These are phyloP conservation scores for Tulasnella sp. DNA, from an alignment of 768 basidiomycete species.

Conservation along the genomic window DNA sequence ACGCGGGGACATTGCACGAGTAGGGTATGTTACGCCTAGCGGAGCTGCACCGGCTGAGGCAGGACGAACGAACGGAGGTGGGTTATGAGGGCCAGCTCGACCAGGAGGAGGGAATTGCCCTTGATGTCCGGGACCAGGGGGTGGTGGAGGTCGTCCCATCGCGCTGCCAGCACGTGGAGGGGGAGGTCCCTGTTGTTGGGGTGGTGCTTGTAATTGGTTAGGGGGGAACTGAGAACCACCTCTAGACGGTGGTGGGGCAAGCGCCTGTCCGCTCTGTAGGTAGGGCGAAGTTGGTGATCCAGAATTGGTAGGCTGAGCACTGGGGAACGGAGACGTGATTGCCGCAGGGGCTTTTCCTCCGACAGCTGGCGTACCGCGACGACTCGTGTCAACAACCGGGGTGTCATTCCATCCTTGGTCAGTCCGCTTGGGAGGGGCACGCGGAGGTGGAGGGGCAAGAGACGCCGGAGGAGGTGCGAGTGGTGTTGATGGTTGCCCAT, in stretches of 20 bases:
- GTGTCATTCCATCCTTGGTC: constrained; percentile 91
- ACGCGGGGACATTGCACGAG: constrained; percentile 12
- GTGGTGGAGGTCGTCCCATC: constrained; percentile 28
- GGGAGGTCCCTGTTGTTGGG: constrained; percentile 21
- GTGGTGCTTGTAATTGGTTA: constrained; percentile 20
- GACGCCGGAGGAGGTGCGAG: constrained; percentile 29
- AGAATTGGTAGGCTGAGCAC: constrained; percentile 30
- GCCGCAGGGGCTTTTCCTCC: constrained; percentile 44
- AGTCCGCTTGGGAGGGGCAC: constrained; percentile 37
- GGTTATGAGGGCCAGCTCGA: constrained; percentile 12
- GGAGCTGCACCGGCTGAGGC: neutral
- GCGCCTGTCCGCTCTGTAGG: constrained; percentile 33
- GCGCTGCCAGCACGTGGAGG: constrained; percentile 15
- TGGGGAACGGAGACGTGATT: constrained; percentile 84
- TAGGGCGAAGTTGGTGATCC: constrained; percentile 38
- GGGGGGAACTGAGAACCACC: constrained; percentile 34
- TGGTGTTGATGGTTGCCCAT: constrained; percentile 21
- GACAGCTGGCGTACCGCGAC: constrained; percentile 25
- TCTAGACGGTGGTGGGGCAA: constrained; percentile 26
- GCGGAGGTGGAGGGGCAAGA: constrained; percentile 41
- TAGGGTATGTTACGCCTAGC: neutral
- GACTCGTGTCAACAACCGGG: constrained; percentile 33
- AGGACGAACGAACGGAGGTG: constrained; percentile 11
- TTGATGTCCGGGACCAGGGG: constrained; percentile 29
- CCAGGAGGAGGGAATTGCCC: constrained; percentile 32